Conservation (phyloP, 805 yeast genomes). For the Deakozyma indianensis region DNA sequence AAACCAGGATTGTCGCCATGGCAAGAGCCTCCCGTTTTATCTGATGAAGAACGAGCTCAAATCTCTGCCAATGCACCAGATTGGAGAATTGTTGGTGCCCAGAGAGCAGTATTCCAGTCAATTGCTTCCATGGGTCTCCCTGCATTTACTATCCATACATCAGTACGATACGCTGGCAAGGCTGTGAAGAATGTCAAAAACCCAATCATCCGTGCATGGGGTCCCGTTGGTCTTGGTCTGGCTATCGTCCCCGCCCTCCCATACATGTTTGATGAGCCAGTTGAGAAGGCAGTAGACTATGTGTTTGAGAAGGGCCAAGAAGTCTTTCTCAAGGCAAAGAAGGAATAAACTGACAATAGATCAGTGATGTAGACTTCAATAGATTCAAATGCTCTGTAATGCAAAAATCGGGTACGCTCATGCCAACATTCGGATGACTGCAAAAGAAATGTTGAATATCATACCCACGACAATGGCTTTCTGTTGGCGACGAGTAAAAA, state of each 20-base stretch:
- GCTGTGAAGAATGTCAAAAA: conserved; percentile 42
- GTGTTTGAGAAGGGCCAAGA: conserved; percentile 28
- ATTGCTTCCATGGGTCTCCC: conserved; percentile 81
- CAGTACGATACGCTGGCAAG: conserved; percentile 52
- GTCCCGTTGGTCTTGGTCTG: conserved; percentile 69
- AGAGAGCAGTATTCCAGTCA: conserved; percentile 68
- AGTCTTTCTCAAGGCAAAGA: background rate
- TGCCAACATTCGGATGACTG: conserved; percentile 32
- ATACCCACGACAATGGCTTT: conserved; percentile 65
- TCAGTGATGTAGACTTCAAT: background rate
- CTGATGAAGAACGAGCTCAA: conserved; percentile 17
- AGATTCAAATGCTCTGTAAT: background rate
- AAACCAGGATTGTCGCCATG: conserved; percentile 53
- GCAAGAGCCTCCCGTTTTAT: conserved; percentile 34
- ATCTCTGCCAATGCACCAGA: conserved; percentile 36
- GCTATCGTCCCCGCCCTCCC: conserved; percentile 68
- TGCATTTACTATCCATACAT: conserved; percentile 68
- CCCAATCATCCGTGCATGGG: conserved; percentile 39
- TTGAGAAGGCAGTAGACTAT: conserved; percentile 52
- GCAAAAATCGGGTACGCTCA: too few species aligned
- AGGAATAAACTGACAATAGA: background rate
- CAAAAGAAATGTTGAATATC: conserved; percentile 52
- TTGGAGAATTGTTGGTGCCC: conserved; percentile 50
- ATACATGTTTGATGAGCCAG: conserved; percentile 69
- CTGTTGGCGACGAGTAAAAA: conserved; percentile 38